phyloP scores from a whole-genome alignment of 805 yeast species.

The Saccharomycopsis amapae region DNA sequence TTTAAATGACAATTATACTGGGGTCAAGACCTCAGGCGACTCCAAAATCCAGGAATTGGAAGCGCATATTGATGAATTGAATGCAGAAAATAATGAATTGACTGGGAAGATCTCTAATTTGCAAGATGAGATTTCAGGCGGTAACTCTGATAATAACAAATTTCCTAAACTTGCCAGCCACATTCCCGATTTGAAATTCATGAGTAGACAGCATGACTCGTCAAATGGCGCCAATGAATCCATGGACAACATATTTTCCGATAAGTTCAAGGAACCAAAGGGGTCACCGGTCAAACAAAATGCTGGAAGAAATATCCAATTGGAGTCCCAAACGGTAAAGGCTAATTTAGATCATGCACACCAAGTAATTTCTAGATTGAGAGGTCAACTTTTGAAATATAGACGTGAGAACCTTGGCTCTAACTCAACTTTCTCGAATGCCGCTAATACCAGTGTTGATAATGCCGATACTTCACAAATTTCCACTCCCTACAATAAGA shows the following conservation, averaged over 20 bases:
- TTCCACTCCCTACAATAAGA: background rate
- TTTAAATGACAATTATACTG: conserved; percentile 34
- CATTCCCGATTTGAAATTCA: conserved; percentile 26
- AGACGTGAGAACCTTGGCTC: conserved; percentile 12
- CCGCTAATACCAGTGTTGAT: background rate
- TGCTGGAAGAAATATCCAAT: conserved; percentile 37
- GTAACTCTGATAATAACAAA: conserved; percentile 22
- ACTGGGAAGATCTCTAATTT: conserved; percentile 27
- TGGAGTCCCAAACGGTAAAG: conserved; percentile 61
- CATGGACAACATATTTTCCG: conserved; percentile 19
- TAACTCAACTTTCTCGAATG: background rate
- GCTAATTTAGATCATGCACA: conserved; percentile 61
- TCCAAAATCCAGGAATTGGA: conserved; percentile 43
- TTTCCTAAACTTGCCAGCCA: background rate
- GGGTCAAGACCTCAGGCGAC: conserved; percentile 32
- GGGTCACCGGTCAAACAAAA: conserved; percentile 30
- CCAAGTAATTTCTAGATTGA: conserved; percentile 51
- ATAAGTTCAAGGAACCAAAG: conserved; percentile 31
- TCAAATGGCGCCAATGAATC: background rate
- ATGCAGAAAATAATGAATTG: conserved; percentile 61
- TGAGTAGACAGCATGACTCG: conserved; percentile 25
- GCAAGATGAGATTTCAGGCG: conserved; percentile 10
- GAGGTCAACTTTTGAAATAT: conserved; percentile 40
- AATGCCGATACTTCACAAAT: background rate
- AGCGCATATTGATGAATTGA: conserved; percentile 48